Conservation (phyloP, 1,139 yeast species). For the Dujonia santamariae region DNA sequence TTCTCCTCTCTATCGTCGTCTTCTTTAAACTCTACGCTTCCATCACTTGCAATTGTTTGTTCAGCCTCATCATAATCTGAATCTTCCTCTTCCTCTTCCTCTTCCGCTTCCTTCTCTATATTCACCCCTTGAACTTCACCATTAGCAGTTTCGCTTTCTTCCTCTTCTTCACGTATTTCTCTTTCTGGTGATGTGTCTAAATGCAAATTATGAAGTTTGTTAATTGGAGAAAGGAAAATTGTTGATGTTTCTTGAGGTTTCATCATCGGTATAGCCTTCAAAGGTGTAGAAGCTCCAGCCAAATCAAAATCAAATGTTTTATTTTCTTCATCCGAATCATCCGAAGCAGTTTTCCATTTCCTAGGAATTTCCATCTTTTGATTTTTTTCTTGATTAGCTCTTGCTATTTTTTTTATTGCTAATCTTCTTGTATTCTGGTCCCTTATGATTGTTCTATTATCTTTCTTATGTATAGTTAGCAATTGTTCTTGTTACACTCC, state of each 20-base stretch:
- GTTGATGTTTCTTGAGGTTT: slow-evolving; percentile 4
- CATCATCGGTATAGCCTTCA: slow-evolving; percentile 11
- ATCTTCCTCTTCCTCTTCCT: slow-evolving; percentile 11
- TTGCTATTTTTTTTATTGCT: slow-evolving; percentile 1
- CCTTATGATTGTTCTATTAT: neutral
- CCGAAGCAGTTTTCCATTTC: too few species aligned
- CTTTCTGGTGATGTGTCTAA: slow-evolving; percentile 11
- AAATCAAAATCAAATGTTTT: slow-evolving; percentile 20
- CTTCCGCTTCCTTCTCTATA: slow-evolving; percentile 4
- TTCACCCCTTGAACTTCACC: too few species aligned
- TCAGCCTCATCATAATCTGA: slow-evolving; percentile 12
- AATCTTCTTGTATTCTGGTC: neutral
- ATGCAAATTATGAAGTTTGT: slow-evolving; percentile 29
- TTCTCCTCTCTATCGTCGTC: slow-evolving; percentile 5
- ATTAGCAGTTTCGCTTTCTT: neutral
- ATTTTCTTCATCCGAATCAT: slow-evolving; percentile 14
- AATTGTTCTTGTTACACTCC: too few species aligned
- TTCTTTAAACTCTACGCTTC: slow-evolving; percentile 5
- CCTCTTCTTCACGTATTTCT: neutral
- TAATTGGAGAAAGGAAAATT: slow-evolving; percentile 35
- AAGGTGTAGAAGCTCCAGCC: slow-evolving; percentile 37
- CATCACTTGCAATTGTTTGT: slow-evolving; percentile 7
- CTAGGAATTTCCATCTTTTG: neutral
- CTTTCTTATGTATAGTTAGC: too few species aligned
- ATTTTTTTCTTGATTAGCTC: neutral